Percentiles rank a stretch among this genome's conserved stretches.
Evolutionary conservation across 176 grass and related monocot species (phyloP).

Genomic region (Rhynchospora pubera): DNA sequence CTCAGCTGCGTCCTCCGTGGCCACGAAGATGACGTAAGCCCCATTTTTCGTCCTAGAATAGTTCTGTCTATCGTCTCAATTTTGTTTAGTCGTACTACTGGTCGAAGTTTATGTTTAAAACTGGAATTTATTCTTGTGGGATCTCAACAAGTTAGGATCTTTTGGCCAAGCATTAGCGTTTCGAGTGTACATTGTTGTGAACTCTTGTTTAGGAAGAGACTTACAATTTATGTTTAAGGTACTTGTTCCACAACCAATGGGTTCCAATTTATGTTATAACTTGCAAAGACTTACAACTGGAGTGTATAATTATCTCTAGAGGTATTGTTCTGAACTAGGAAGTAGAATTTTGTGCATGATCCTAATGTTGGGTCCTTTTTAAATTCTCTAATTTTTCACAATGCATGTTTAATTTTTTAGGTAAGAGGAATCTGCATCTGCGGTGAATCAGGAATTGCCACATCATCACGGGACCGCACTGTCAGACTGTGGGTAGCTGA

Average conservation of each 20-base stretch:
- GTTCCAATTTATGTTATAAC: background rate
- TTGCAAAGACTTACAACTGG: background rate
- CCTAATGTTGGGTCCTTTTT: background rate
- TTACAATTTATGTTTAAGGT: background rate
- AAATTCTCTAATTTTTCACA: background rate
- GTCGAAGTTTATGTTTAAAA: background rate
- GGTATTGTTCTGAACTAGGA: background rate
- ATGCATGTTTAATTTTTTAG: conserved; percentile 25
- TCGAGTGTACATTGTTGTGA: background rate
- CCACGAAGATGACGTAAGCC: conserved; percentile 85
- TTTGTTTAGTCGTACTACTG: conserved; percentile 26
- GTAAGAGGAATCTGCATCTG: conserved; percentile 91
- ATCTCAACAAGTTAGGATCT: background rate
- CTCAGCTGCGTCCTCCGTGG: conserved; percentile 57
- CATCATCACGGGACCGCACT: conserved; percentile 73
- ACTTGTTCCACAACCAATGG: background rate
- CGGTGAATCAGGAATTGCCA: conserved; percentile 69
- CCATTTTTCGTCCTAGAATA: background rate
- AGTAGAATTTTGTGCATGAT: background rate
- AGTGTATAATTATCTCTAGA: background rate
- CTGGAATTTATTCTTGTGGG: background rate
- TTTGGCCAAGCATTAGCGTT: background rate
- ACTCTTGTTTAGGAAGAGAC: background rate
- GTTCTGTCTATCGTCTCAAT: conserved; percentile 5
- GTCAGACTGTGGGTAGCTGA: conserved; percentile 59